phyloP scores from a whole-genome alignment of 2,329 filamentous ascomycete genomes.

The Lizonia empirigonia region DNA sequence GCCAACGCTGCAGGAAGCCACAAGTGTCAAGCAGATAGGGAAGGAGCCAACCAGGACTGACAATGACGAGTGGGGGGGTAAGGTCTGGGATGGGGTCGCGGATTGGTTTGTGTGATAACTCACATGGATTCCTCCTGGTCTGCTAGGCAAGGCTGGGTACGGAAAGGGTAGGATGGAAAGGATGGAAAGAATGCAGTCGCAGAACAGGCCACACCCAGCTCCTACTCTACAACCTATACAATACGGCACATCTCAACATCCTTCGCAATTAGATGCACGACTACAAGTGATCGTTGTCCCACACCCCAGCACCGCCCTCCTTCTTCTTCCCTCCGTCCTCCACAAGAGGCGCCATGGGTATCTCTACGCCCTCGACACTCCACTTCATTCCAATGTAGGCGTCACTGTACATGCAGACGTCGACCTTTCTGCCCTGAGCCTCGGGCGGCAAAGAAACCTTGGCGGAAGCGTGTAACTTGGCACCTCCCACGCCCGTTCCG shows the following conservation, averaged over 20 bases:
- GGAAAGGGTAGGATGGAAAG: not conserved
- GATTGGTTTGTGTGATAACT: slow-evolving; percentile 18
- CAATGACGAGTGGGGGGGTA: slow-evolving; percentile 5
- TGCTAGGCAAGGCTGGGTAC: not conserved
- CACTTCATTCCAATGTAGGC: slow-evolving; percentile 80
- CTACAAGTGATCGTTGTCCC: slow-evolving; percentile 11
- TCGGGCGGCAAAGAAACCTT: slow-evolving; percentile 65
- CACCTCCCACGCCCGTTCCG: slow-evolving; percentile 21
- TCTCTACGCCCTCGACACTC: slow-evolving; percentile 58
- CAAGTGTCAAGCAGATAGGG: not conserved
- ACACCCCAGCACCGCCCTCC: slow-evolving; percentile 16
- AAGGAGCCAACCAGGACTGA: not conserved
- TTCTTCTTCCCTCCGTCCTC: slow-evolving; percentile 39
- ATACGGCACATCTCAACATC: not conserved
- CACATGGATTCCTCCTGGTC: not conserved
- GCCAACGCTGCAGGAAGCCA: slow-evolving; percentile 25
- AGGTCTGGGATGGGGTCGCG: slow-evolving; percentile 19
- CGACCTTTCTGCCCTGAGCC: slow-evolving; percentile 64
- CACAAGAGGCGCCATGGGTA: slow-evolving; percentile 50
- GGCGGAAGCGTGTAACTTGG: slow-evolving; percentile 60
- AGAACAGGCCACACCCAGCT: not conserved
- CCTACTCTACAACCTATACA: not conserved
- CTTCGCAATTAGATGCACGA: not conserved
- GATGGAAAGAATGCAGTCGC: not conserved
- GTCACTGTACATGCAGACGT: slow-evolving; percentile 82